Base-by-base conservation (phyloP, 805 yeast species). In the Starmerella geochares region DNA sequence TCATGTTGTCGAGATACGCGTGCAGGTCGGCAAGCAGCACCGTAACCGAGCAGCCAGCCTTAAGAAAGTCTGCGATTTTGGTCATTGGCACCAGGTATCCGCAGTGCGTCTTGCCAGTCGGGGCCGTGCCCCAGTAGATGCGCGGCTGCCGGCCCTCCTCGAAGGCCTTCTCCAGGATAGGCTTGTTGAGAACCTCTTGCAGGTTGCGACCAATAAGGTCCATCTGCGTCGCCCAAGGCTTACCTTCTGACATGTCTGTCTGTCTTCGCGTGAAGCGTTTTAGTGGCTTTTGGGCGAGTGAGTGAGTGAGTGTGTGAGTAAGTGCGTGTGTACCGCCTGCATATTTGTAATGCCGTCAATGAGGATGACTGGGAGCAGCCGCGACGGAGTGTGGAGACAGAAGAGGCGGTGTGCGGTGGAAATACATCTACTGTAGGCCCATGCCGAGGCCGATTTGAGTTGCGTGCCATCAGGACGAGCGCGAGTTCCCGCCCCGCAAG, bases 51-150 rank as follows among this genome's bases (percentile, higher is more conserved):
- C 95, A 86, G 11, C 97, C 98, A 16, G 99, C 98, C 62, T 80
- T 82, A 67, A 92, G 76, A 66, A 90, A 86, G 66, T 92, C 88
- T 1, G 97, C 97, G 59, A 92, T 70, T 67, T 92, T 90, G 54
- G 94, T 83, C 97, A 92, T 90, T 47, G 97, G 92, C 33, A 92
- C 98, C 64, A 92, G 86, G 75, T 92, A 92, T 47, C 97, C 99
- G 72, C 96, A 88, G 70, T 92, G 99, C 40, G 97, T 96, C 69
- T 79, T 85, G 47, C 99, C 99, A 4, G 99, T 92, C 53, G 99
- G 97, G 7, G 99, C 99, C 19, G 97, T 88, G 58, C 99, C 99
- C 97, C 96, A 92, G 78, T 92, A 92, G 62, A 92, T 70, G 62
- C 79, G 83, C 58, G 94, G 68, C 13, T 92, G 85, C 60, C 94